Evolutionary conservation across 148 eudicot species (phyloP), one percentile per base, ranked within the genome.

Genomic region (Silene latifolia): DNA sequence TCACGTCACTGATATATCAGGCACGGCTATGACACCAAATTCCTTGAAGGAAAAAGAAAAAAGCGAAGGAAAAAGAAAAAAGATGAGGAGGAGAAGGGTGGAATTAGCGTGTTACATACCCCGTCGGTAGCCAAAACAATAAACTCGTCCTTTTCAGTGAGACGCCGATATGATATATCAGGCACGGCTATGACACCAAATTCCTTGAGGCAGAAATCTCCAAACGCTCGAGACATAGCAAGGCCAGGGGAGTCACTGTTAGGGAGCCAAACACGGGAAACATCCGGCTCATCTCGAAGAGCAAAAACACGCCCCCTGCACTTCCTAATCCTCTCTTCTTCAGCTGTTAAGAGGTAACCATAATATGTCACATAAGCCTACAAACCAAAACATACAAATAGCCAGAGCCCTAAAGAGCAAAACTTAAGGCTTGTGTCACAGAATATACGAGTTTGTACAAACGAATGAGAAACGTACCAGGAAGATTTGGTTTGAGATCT

Each of bases 401-500:
- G 44, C 44, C 8, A 39, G 44, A 39, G 44, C 44, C 44, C 44
- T 39, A 39, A 39, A 39, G 39, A 35, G 39, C 39, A 35, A 35
- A 35, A 35, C 39, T 1, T 5, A 35, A 35, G 39, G 39, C 39
- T 35, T 35, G 39, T 39, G 44, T 39, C 8, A 3, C 44, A 39
- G 44, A 58, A 58, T 60, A 32, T 5, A 21, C 57, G n/a, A 29
- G 23, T 57, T 10, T 48, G 32, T 6, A 48, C 13, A 35, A 47
- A 59, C 12, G 20, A 19, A n/a, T 17, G 32, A 65, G 80, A 72
- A 67, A 58, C 39, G 72, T 25, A 94, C 98, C 97, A 80, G 98
- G 98, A 80, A 95, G 97, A 86, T 88, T 89, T 69, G 98, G 98
- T 75, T 95, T 95, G 68, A 95, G 97, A 85, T 95, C 98, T 69